phyloP scores from a whole-genome alignment of 192 early-diverging fungal genomes.

The Coemansia nantahalensis region DNA sequence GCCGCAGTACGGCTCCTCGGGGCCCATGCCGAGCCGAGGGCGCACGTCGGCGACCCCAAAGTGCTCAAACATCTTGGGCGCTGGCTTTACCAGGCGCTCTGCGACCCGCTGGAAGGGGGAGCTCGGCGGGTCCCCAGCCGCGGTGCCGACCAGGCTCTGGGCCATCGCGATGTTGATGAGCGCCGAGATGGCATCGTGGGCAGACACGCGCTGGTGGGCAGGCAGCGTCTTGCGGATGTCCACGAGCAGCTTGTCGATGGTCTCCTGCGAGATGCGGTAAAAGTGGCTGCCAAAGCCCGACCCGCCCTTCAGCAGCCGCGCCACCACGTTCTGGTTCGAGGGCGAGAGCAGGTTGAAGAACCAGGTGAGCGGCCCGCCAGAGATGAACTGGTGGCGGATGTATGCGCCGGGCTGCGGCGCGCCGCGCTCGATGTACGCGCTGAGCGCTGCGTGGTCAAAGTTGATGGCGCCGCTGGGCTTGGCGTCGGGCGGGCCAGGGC shows the following conservation, averaged over 20 bases:
- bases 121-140: not conserved
- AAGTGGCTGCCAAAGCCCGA: not conserved
- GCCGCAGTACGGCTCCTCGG: not conserved
- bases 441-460: not conserved
- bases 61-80: not conserved
- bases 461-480: not conserved
- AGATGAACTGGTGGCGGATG: not conserved
- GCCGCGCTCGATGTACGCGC: not conserved
- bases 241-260: not conserved
- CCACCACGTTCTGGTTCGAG: not conserved
- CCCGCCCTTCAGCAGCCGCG: not conserved
- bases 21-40: not conserved
- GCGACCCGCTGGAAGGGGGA: not conserved
- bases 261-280: slow-evolving; percentile 1
- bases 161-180: slow-evolving; percentile 4
- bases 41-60: not conserved
- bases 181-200: slow-evolving; percentile 13
- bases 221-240: not conserved
- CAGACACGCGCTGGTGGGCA: not conserved
- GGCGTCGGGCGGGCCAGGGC: not conserved
- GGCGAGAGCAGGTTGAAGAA: slow-evolving; percentile 7
- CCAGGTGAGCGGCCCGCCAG: not conserved
- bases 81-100: too few species aligned
- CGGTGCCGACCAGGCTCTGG: not conserved
- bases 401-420: not conserved